Evolutionary conservation across 2,329 filamentous ascomycete genomes (phyloP), one percentile per base, ranked within the genome.

Genomic region (Fusarium sp.): DNA sequence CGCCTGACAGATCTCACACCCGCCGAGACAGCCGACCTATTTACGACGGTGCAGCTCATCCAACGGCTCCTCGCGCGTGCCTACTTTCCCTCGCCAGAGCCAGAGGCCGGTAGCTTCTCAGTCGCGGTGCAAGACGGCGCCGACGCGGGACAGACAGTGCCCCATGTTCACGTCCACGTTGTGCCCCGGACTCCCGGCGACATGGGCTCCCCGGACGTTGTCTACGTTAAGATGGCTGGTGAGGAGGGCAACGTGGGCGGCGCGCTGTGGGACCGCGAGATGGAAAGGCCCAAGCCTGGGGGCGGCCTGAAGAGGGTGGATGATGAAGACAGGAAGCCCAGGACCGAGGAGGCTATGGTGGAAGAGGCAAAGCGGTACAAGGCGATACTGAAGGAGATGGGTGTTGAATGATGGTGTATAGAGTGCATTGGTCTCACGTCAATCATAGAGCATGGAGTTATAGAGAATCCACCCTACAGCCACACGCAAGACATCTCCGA

Each of bases 101-200:
- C 83, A 11, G 83, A 87, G 36, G 92, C 91, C 7, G 91, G 93
- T 11, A 93, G 94, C 68, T 92, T 98, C 84, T 98, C 98, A 80
- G 92, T 99, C 58, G 95, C 96, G 0, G 89, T 99, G n/a, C 96
- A 99, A 82, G 96, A 99, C 82, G 96, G 96, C 22, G 85, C 87
- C 35, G 94, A 95, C 68, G 94, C 96, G 1, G 96, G 96, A 0
- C 96, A 99, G 88, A 98, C 94, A 66, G 96, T 99, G 51, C 88
- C 94, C 10, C 96, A 99, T 84, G 91, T 98, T 16, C 96, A 99
- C 84, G 93, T 95, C 29, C 96, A 99, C 84, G 89, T 98, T 57
- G 96, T 98, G 62, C 95, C 95, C 22, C 86, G 95, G 38, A 85
- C 85, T 67, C 85, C 84, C 66, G 88, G 91, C 42, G 87, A 91